Base-by-base conservation (phyloP, 129 eudicot species). In the Flaveria sonorensis region DNA sequence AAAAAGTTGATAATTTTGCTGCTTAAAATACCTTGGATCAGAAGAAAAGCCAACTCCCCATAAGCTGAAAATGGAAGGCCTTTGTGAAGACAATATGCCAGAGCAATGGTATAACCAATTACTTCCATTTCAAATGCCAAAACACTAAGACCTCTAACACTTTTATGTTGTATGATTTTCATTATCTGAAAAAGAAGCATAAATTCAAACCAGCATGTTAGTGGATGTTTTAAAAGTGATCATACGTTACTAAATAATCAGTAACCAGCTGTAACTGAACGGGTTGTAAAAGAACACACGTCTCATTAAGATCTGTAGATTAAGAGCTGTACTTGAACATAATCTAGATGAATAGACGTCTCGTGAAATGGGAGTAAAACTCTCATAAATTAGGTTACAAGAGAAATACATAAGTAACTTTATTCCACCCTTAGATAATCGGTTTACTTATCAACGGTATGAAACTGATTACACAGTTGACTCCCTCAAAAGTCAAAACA, bases 71-170 rank as follows among this genome's bases (percentile, higher is more conserved):
- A 94, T 9, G 98, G 98, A 59, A 94, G 96, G 18, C 92, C 97
- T 78, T 89, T 89, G 81, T 94, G 98, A 81, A 94, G 98, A 85
- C 98, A 94, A 72, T 91, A 94, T 40, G 98, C 97, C 86, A 94
- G 85, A 79, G 97, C 97, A 69, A 94, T 87, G 7, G 98, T 94
- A 67, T 94, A 94, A 60, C 98, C 98, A 79, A 94, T 77, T 60
- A 94, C 98, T 84, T 94, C 98, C 82, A 94, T 90, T 86, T 94
- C 98, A 75, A 94, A 91, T 52, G 96, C 87, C 32, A 87, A 71
- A 48, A 89, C 85, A 78, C 98, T 94, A 71, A 93, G 97, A 61
- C 98, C 98, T 83, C 96, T 87, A 7, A 94, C 87, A 74, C 98
- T 94, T 50, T 85, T 84, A 77, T 91, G 86, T 56, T 87, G 79